Evolutionary conservation across 768 basidiomycete genomes (phyloP), one percentile per base, ranked within the genome.

Genomic region (Hortiboletus flavorubellus): DNA sequence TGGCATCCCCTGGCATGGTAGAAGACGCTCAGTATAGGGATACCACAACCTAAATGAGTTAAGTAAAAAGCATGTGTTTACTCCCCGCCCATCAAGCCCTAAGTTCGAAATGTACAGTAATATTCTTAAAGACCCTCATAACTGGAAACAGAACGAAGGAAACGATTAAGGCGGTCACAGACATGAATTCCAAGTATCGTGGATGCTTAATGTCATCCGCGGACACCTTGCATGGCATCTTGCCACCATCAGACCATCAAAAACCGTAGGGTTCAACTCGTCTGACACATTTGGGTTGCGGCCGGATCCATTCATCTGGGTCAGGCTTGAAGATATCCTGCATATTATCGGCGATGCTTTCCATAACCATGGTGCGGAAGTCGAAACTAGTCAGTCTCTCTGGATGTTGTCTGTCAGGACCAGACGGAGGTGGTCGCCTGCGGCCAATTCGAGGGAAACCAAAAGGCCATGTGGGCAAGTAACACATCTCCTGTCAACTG

Each of bases 391-490:
- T 3, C 33, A 5, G 5, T 10, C 10, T 23, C 39, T 38, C 48
- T 0, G 23, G 34, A 29, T 10, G 33, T 14, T 34, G 15, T 5
- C 3, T 6, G 4, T 47, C 26, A 14, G 21, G 39, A n/a, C 40
- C 12, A 33, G 34, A 29, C 23, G 29, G 37, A 37, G 12, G n/a
- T 18, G 9, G 31, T 5, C 31, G 50, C 18, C 26, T 26, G 26
- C 5, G 23, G 49, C 5, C 16, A 3, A 12, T 5, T 38, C 14
- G 16, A 48, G 61, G 61, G 12, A 62, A 62, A 12, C 61, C 52
- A 14, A 23, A 11, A 15, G 61, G 61, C 64, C 63, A 68, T 1
- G 63, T 70, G 45, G 68, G 64, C 16, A 70, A 45, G 30, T 64
- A 68, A 26, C 68, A 69, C 33, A 61, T 61, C 35, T 68, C 67